These are phyloP conservation scores for Simmondsia chinensis DNA, from an alignment of 148 eudicot genomes.

Conservation along the genomic window DNA sequence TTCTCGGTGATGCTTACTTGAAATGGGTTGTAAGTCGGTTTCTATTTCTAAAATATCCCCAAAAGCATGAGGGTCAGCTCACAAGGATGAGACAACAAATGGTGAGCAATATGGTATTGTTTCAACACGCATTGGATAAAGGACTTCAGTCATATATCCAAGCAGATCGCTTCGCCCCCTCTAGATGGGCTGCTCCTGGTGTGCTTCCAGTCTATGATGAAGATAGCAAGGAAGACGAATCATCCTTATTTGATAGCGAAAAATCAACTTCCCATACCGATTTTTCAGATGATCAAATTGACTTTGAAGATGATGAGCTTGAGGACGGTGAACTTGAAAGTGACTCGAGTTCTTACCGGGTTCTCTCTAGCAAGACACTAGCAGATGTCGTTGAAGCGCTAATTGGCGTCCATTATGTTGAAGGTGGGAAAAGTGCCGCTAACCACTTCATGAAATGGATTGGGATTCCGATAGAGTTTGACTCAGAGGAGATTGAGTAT, in stretches of 20 bases:
- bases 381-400: slow-evolving; percentile 99
- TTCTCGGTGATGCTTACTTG: slow-evolving; percentile 93
- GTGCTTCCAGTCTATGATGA: slow-evolving; percentile 96
- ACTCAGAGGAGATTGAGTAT: slow-evolving; percentile 44
- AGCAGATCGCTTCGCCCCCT: slow-evolving; percentile 95
- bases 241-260: slow-evolving; percentile 51
- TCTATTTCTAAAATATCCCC: slow-evolving; percentile 87
- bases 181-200: slow-evolving; percentile 99
- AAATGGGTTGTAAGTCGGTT: slow-evolving; percentile 97
- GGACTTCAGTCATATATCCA: slow-evolving; percentile 93
- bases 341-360: slow-evolving; percentile 88
- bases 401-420: slow-evolving; percentile 92
- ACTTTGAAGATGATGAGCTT: slow-evolving; percentile 59
- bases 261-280: slow-evolving; percentile 14
- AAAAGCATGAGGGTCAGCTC: slow-evolving; percentile 98
- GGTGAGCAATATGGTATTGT: slow-evolving; percentile 94
- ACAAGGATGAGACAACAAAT: slow-evolving; percentile 97
- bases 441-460: slow-evolving; percentile 97
- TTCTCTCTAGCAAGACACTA: slow-evolving; percentile 91
- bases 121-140: slow-evolving; percentile 69
- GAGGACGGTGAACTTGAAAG: slow-evolving; percentile 97
- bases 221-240: slow-evolving; percentile 64
- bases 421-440: slow-evolving; percentile 87
- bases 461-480: slow-evolving; percentile 79
- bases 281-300: slow-evolving; percentile 19